These are phyloP conservation scores for Seminavis robusta DNA, from an alignment of 108 stramenopile species.

Conservation along the genomic window DNA sequence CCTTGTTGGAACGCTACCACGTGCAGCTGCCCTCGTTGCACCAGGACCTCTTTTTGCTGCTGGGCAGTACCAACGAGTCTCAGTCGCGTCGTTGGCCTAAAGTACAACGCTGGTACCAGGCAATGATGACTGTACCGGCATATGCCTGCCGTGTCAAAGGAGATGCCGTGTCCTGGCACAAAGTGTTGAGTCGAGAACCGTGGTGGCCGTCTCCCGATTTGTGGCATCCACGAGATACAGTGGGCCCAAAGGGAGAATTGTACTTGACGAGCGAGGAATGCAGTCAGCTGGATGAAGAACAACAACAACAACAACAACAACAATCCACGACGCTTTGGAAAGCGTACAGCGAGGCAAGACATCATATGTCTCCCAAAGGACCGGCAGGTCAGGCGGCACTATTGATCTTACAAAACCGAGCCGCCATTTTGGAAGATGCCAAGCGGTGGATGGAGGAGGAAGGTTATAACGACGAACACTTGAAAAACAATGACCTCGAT, in stretches of 20 bases:
- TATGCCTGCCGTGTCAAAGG: conserved; percentile 67
- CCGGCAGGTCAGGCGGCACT: conserved; percentile 46
- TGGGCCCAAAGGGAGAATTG: too few relatives aligned
- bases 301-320: conserved; percentile 22
- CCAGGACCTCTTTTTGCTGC: conserved; percentile 48
- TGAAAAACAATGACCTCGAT: conserved; percentile 30
- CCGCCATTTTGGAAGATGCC: conserved; percentile 49
- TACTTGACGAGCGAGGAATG: too few relatives aligned
- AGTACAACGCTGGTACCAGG: conserved; percentile 50
- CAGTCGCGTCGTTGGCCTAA: too few relatives aligned
- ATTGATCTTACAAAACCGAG: conserved; percentile 35
- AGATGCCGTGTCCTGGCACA: conserved; percentile 55
- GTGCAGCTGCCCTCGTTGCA: conserved; percentile 68
- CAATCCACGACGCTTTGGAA: conserved; percentile 35
- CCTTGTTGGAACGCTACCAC: conserved; percentile 63
- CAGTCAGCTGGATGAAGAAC: conserved; percentile 21
- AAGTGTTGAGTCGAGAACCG: too few relatives aligned
- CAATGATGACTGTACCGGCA: conserved; percentile 60
- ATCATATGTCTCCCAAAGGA: conserved; percentile 20
- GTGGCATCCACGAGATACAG: too few relatives aligned
- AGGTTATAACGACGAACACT: too few relatives aligned
- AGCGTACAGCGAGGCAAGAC: conserved; percentile 23
- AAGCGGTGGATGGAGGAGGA: too few relatives aligned
- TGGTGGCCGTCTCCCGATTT: too few relatives aligned
- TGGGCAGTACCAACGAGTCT: conserved; percentile 12